Evolutionary conservation across 1,139 yeast genomes (phyloP).

Genomic region (Geotrichum aggregatum): DNA sequence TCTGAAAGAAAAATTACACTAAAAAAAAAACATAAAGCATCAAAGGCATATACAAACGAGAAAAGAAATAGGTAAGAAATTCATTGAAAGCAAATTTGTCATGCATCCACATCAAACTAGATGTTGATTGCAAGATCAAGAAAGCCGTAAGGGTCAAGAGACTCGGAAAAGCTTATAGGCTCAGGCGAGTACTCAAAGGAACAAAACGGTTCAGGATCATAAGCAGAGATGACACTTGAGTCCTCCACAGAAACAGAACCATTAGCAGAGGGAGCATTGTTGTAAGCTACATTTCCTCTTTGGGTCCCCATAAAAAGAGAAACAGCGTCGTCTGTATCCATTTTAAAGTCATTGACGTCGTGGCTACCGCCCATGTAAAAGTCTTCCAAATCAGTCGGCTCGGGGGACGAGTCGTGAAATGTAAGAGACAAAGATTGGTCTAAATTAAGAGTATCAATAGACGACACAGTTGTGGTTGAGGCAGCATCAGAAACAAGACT

Average conservation of each 20-base stretch:
- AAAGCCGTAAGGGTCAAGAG: slow-evolving; percentile 10
- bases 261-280: not conserved
- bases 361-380: not conserved
- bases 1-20: no score
- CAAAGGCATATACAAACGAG: not conserved
- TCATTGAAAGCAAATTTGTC: not conserved
- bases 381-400: not conserved
- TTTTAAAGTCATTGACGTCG: not conserved
- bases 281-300: not conserved
- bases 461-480: not conserved
- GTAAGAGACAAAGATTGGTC: not conserved
- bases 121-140: slow-evolving; percentile 12
- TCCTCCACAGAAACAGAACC: not conserved
- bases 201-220: slow-evolving; percentile 11
- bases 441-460: not conserved
- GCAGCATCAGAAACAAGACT: slow-evolving; percentile 6
- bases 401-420: not conserved
- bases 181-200: slow-evolving; percentile 12
- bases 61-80: no score
- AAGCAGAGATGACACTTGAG: not conserved
- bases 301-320: not conserved
- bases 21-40: not conserved
- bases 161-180: not conserved
- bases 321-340: slow-evolving; percentile 1
- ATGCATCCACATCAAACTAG: not conserved